Evolutionary conservation across 2,329 filamentous ascomycete species (phyloP), one percentile per base, ranked within the genome.

Genomic region (Sporothrix dimorphospora): DNA sequence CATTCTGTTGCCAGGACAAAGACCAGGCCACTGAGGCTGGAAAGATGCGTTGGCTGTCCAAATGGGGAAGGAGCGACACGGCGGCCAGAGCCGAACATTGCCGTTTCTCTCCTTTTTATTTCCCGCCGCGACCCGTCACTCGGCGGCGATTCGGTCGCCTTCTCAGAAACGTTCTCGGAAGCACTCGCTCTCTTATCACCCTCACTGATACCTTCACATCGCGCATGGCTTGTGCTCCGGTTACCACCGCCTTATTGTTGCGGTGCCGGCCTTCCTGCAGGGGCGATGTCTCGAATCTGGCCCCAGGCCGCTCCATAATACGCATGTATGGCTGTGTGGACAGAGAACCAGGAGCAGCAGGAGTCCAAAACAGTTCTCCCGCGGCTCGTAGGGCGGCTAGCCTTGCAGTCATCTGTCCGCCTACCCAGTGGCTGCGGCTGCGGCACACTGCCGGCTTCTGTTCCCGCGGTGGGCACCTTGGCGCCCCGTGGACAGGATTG

Each of bases 1-100:
- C 27, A 14, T 11, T 12, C 65, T 38, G 65, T 68, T 68, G 65
- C 47, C 65, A 27, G 47, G 65, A 11, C 47, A 68, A n/a, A 53
- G 3, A 9, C 16, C 21, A 8, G 38, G 16, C 42, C 3, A 19
- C 24, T 51, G 63, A 34, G 3, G 7, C 3, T 19, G 63, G 45
- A 34, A 45, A n/a, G 30, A 38, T 38, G 45, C 38, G 59, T 14
- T 21, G 3, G 49, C 14, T 6, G 34, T 47, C 21, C 38, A 24
- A 34, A 59, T 12, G 9, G n/a, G 65, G 65, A 68, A 68, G 30
- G 65, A 68, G 65, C 45, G 45, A 16, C 16, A 4, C 63, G 24
- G 38, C 63, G 24, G 63, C 7, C 24, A 12, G 21, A 45, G 14
- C 34, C 9, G 24, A n/a, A 16, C 55, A 14, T 30, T 24, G 53